Base-by-base conservation (phyloP, 768 basidiomycete genomes). In the Suillus ampliporus region DNA sequence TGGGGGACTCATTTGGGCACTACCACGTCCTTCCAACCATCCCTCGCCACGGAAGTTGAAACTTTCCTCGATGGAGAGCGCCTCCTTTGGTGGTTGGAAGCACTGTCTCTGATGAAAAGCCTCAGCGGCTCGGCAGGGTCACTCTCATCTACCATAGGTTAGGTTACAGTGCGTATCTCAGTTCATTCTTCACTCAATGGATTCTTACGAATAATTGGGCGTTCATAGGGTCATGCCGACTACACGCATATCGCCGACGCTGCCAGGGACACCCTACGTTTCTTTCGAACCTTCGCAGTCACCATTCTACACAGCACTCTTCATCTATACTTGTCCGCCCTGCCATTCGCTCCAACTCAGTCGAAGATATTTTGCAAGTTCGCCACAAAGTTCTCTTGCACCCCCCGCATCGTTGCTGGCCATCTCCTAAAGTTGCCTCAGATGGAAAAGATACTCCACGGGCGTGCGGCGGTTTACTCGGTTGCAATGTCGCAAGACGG, bases 1-100 rank as follows among this genome's bases (percentile, higher is more conserved):
- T 78, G 76, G 74, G 70, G 62, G 4, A 63, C 70, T 50, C 78
- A 79, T 64, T 50, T 78, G 17, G 37, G n/a, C n/a, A n/a, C 51
- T 10, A 59, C 51, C 13, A 61, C 64, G 17, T 23, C 56, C 1
- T 48, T 52, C 40, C 26, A 61, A 23, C 13, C 38, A 3, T 14
- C 43, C 11, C 23, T 72, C 1, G 31, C 67, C 1, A n/a, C 56
- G n/a, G 57, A 65, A 41, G 31, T 77, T 38, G 60, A 67, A 51
- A 41, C 58, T 2, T 58, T 77, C 35, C 47, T 78, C 26, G 31
- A 71, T 26, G 23, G 53, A 35, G 58, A 67, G 31, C 31, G 31
- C 4, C 31, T 31, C 31, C 31, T 31, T 31, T 31, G 31, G 31
- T 31, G 31, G 31, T 31, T 31, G 31, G 31, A 31, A 31, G 31